phyloP scores from a whole-genome alignment of 2,329 filamentous ascomycete species.

The Penicillium sp. region DNA sequence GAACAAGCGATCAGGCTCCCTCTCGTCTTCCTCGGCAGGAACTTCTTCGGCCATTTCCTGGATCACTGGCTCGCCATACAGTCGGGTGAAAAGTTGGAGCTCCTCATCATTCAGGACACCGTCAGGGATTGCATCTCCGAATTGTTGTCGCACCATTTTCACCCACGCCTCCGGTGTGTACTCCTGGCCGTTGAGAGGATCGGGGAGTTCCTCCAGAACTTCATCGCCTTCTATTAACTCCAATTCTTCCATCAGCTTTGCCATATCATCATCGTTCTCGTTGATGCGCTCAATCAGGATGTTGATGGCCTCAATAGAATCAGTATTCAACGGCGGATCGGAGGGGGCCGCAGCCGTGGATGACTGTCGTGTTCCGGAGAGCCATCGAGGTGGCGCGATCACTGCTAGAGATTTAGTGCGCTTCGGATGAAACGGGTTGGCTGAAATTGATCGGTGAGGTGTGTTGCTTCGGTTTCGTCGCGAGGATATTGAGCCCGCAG shows the following conservation, averaged over 20 bases:
- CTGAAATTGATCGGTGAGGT: slow-evolving; percentile 12
- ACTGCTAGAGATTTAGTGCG: background rate
- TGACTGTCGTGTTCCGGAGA: slow-evolving; percentile 26
- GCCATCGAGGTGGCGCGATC: slow-evolving; percentile 11
- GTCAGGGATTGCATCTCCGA: slow-evolving; percentile 75
- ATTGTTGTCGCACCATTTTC: slow-evolving; percentile 71
- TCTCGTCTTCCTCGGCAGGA: slow-evolving; percentile 34
- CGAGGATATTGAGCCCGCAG: slow-evolving; percentile 25
- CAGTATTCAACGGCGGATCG: slow-evolving; percentile 21
- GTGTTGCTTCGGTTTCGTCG: slow-evolving; percentile 22
- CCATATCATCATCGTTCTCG: slow-evolving; percentile 40
- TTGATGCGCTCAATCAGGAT: slow-evolving; percentile 44
- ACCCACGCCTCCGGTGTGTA: slow-evolving; percentile 52
- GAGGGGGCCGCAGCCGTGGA: slow-evolving; percentile 28
- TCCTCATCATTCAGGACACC: slow-evolving; percentile 72
- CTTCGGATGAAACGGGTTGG: background rate
- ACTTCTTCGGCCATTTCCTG: slow-evolving; percentile 32
- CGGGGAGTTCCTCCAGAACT: slow-evolving; percentile 34
- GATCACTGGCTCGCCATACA: slow-evolving; percentile 74
- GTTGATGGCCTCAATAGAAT: slow-evolving; percentile 38
- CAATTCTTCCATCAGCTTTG: slow-evolving; percentile 41
- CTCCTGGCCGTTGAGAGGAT: slow-evolving; percentile 38
- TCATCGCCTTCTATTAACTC: slow-evolving; percentile 37
- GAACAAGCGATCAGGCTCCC: slow-evolving; percentile 40
- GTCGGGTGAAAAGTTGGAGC: slow-evolving; percentile 72